phyloP scores from a whole-genome alignment of 805 yeast species.

The Metschnikowia lunata region DNA sequence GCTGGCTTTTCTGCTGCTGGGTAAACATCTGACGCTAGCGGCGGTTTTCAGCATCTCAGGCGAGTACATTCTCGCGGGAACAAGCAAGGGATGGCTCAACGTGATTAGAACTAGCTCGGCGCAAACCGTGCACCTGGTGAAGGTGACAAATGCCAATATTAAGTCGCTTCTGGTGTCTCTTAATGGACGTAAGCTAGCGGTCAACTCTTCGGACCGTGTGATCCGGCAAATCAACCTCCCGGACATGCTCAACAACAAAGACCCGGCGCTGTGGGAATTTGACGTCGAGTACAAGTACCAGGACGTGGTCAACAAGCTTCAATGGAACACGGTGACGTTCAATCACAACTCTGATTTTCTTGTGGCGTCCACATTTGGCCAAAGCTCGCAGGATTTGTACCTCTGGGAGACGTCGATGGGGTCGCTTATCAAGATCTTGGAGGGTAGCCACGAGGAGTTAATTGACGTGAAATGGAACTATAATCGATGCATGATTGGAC shows the following conservation, averaged over 20 bases:
- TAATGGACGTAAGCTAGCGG: constrained; percentile 57
- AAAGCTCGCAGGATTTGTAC: constrained; percentile 80
- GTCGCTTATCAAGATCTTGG: constrained; percentile 80
- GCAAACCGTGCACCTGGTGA: constrained; percentile 43
- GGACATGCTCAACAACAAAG: constrained; percentile 32
- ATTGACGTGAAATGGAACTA: constrained; percentile 86
- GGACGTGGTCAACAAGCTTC: constrained; percentile 82
- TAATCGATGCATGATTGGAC: constrained; percentile 64
- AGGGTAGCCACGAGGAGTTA: constrained; percentile 86
- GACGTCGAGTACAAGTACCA: constrained; percentile 79
- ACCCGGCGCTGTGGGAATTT: constrained; percentile 41
- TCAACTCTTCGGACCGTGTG: constrained; percentile 75
- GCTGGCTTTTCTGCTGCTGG: constrained; percentile 15
- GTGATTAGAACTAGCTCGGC: constrained; percentile 34
- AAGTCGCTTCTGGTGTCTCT: constrained; percentile 61
- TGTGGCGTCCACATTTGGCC: constrained; percentile 84
- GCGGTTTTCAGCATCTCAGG: constrained; percentile 52
- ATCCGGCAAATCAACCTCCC: constrained; percentile 59
- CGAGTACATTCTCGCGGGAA: constrained; percentile 62
- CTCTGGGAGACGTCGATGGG: constrained; percentile 92
- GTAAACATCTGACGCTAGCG: constrained; percentile 44
- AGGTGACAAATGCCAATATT: constrained; percentile 65
- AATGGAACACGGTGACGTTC: constrained; percentile 80
- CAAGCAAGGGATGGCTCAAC: constrained; percentile 74
- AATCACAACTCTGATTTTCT: constrained; percentile 74